phyloP scores from a whole-genome alignment of 495 filamentous ascomycete species.

The Penicillium waksmanii region DNA sequence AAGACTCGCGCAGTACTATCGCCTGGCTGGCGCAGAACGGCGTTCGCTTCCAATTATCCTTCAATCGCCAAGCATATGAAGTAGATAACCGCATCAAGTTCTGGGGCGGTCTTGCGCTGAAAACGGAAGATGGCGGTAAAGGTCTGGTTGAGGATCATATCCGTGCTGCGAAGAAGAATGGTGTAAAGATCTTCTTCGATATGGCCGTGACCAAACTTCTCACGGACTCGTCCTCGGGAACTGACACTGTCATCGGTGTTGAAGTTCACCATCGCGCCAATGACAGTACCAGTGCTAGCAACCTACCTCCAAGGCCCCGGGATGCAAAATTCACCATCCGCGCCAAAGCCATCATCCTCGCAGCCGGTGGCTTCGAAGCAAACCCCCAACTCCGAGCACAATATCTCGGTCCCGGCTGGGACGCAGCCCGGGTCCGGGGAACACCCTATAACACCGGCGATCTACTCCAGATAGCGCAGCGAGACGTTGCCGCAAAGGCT shows the following conservation, averaged over 20 bases:
- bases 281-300: background rate
- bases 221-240: constrained; percentile 28
- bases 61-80: constrained; percentile 64
- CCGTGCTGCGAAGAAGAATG: constrained; percentile 40
- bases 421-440: constrained; percentile 60
- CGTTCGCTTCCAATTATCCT: constrained; percentile 58
- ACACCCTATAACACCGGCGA: constrained; percentile 65
- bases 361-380: constrained; percentile 65
- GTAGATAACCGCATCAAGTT: constrained; percentile 60
- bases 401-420: constrained; percentile 65
- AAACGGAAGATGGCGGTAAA: constrained; percentile 60
- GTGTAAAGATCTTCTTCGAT: constrained; percentile 47
- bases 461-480: constrained; percentile 50
- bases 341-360: constrained; percentile 53
- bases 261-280: constrained; percentile 8
- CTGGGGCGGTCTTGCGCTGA: constrained; percentile 63
- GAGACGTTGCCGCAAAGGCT: constrained; percentile 49
- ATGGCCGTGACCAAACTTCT: constrained; percentile 47
- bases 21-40: constrained; percentile 60
- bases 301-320: no score
- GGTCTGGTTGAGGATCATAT: constrained; percentile 55
- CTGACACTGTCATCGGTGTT: constrained; percentile 36
- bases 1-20: constrained; percentile 48
- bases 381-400: constrained; percentile 55
- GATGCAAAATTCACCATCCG: constrained; percentile 26